Evolutionary conservation across 1,284 basidiomycete species (phyloP).

Genomic region (Ceratobasidium sp.): DNA sequence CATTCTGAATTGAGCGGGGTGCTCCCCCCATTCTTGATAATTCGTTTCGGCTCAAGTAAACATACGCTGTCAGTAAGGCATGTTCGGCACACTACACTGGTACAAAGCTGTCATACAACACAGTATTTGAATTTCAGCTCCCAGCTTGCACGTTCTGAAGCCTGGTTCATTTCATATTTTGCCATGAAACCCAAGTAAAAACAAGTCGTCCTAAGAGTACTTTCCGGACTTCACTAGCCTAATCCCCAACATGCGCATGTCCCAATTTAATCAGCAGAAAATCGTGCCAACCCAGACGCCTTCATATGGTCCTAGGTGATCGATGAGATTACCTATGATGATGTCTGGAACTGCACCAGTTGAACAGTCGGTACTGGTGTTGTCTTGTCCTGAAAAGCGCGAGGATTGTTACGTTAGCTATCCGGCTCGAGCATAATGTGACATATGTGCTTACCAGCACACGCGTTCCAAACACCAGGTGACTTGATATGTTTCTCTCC

Average conservation of each 20-base stretch:
- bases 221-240: background rate
- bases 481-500: no score
- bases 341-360: slow-evolving; percentile 47
- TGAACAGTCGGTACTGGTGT: slow-evolving; percentile 41
- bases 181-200: slow-evolving; percentile 30
- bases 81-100: no score
- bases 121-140: no score
- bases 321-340: slow-evolving; percentile 45
- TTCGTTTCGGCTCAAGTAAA: no score
- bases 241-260: background rate
- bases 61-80: no score
- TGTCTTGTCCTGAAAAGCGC: slow-evolving; percentile 44
- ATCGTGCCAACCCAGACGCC: slow-evolving; percentile 46
- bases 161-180: background rate
- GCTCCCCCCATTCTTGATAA: no score
- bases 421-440: background rate
- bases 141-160: no score
- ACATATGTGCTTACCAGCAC: slow-evolving; percentile 59
- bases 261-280: slow-evolving; percentile 13
- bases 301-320: slow-evolving; percentile 47
- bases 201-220: background rate
- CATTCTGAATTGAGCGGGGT: no score
- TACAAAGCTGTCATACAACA: no score
- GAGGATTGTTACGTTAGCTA: background rate
- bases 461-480: slow-evolving; percentile 65